Percentiles rank a stretch among this genome's conserved stretches.
Evolutionary conservation across 2,329 filamentous ascomycete species (phyloP).

Genomic region (Sarocladium strictum): DNA sequence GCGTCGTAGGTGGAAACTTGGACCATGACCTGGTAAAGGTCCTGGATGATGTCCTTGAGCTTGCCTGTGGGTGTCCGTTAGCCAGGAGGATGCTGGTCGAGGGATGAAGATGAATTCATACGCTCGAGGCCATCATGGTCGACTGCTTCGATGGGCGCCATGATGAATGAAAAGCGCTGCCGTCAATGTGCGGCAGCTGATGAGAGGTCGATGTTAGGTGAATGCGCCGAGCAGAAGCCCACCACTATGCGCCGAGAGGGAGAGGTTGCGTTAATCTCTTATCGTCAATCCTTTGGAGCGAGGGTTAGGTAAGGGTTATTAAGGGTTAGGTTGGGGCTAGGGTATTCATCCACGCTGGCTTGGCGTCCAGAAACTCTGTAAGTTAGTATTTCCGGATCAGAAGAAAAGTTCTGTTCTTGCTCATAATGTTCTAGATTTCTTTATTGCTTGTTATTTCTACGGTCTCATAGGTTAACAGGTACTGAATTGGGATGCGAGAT

Average conservation of each 20-base stretch:
- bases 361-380: no score
- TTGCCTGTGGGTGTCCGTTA: slow-evolving; percentile 34
- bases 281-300: no score
- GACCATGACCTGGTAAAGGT: slow-evolving; percentile 58
- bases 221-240: not conserved
- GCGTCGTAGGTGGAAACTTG: slow-evolving; percentile 57
- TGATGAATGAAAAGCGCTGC: slow-evolving; percentile 17
- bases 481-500: no score
- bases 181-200: not conserved
- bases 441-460: no score
- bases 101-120: slow-evolving; percentile 15
- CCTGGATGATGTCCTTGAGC: slow-evolving; percentile 57
- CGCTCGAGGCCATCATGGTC: slow-evolving; percentile 35
- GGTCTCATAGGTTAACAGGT: no score
- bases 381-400: no score
- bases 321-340: no score
- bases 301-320: no score
- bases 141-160: slow-evolving; percentile 36
- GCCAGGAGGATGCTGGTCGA: no score
- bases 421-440: no score
- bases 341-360: no score
- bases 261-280: not conserved
- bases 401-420: no score
- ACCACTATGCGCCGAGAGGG: not conserved
- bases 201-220: not conserved